phyloP scores from a whole-genome alignment of 306 rosid species.

The Cucumis cinereus region DNA sequence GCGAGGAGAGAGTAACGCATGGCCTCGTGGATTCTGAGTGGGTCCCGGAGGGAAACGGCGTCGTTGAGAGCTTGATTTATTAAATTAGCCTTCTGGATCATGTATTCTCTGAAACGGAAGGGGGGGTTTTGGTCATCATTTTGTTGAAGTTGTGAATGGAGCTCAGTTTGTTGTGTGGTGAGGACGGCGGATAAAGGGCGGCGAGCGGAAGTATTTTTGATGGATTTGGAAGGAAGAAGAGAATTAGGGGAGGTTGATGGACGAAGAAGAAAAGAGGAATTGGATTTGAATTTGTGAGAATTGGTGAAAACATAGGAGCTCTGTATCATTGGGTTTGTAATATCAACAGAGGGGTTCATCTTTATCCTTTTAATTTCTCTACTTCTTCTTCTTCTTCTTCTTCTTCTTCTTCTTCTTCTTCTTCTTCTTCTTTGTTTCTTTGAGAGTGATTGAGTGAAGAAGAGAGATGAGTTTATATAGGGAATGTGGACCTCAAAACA shows the following conservation, averaged over 20 bases:
- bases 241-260: not conserved
- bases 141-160: not conserved
- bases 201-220: not conserved
- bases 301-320: constrained; percentile 17
- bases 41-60: constrained; percentile 26
- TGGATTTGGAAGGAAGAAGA: constrained; percentile 7
- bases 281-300: constrained; percentile 12
- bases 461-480: not conserved
- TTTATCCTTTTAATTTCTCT: not conserved
- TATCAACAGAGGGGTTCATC: constrained; percentile 25
- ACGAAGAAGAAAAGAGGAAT: not conserved
- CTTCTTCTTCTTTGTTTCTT: not conserved
- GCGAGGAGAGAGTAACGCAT: constrained; percentile 62
- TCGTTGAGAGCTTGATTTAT: constrained; percentile 34
- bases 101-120: constrained; percentile 33
- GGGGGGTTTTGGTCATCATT: constrained; percentile 4
- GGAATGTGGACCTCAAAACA: not conserved
- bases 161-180: constrained; percentile 8
- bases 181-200: constrained; percentile 14
- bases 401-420: not conserved
- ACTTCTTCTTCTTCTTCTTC: not conserved
- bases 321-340: constrained; percentile 11
- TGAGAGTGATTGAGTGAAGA: not conserved
- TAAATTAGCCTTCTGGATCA: constrained; percentile 21
- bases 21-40: constrained; percentile 35